Base-by-base conservation (phyloP, 768 basidiomycete species). In the Termitomyces heimii region DNA sequence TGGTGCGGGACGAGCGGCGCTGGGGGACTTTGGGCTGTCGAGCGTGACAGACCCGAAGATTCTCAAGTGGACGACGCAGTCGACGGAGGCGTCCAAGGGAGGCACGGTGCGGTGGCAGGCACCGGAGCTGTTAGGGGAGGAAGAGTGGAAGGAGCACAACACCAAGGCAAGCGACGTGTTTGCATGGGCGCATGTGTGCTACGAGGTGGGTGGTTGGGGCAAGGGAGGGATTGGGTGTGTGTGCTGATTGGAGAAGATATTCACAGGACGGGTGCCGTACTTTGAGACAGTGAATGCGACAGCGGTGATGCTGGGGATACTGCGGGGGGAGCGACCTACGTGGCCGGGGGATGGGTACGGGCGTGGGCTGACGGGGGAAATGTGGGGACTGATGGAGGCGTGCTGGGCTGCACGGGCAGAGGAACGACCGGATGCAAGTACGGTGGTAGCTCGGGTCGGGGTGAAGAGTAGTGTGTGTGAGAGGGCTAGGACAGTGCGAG, bases 91-190 rank as follows among this genome's bases (percentile, higher is more conserved):
- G 2, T 56, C 55, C 3, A 42, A 56, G 16, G 55, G 55, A 3
- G 47, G 55, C 5, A 56, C 55, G 9, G n/a, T 1, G 22, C 47
- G 55, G 12, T 56, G 55, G 55, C 55, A 56, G 22, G 55, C 47
- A 31, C 55, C 55, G 4, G 55, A 50, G 10, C 2, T 50, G 6
- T 16, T 42, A 0, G 8, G 12, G 26, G 31, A 56, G 46, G 22
- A 20, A 32, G 4, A 7, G 5, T 32, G 18, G 4, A 42, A 24
- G 14, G 10, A 8, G 14, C 5, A 48, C 18, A 56, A 56, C 32
- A 56, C 35, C 1, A 56, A 42, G 26, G 55, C 32, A 28, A 56
- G 55, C 16, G 55, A 56, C 4, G 55, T 56, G 18, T 56, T 56
- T 50, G 55, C 48, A 0, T 56, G 55, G 55, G 55, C 39, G 14